Evolutionary conservation across 352 stramenopile species (phyloP).

Genomic region (Phytophthora macrochlamydospora): DNA sequence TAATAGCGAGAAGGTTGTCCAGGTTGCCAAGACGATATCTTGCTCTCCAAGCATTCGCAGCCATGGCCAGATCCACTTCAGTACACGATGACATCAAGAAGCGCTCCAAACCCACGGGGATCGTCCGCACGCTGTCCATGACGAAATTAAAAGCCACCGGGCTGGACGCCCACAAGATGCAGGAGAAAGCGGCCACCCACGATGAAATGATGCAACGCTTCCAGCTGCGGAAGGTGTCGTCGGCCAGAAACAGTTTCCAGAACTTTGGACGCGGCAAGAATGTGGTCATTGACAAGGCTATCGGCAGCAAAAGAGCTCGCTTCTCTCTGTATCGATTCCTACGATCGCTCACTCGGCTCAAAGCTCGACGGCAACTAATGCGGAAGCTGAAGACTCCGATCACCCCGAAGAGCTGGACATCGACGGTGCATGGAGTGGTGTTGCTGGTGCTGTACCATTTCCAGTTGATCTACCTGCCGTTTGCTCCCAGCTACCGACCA

Average conservation of each 20-base stretch:
- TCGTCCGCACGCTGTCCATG: no score
- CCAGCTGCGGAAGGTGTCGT: conserved; percentile 17
- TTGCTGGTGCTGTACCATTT: neutral
- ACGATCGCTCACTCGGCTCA: neutral
- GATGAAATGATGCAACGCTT: conserved; percentile 34
- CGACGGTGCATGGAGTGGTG: neutral
- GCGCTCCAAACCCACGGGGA: no score
- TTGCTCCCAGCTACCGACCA: neutral
- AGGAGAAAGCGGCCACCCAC: conserved; percentile 9
- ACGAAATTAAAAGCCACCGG: no score
- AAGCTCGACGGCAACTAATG: neutral
- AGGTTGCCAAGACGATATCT: neutral
- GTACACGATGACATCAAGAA: no score
- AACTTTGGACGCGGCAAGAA: conserved; percentile 20
- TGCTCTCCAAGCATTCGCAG: neutral
- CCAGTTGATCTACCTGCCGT: neutral
- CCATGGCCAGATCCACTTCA: no score
- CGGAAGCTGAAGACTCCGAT: neutral
- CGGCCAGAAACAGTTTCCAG: conserved; percentile 33
- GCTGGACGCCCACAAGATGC: conserved; percentile 5
- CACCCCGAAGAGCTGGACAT: neutral
- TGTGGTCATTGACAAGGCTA: conserved; percentile 20
- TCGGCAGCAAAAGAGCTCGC: neutral
- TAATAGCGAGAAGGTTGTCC: neutral
- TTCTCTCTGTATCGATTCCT: neutral